phyloP scores from a whole-genome alignment of 2,329 filamentous ascomycete genomes.

The Hortaea werneckii region DNA sequence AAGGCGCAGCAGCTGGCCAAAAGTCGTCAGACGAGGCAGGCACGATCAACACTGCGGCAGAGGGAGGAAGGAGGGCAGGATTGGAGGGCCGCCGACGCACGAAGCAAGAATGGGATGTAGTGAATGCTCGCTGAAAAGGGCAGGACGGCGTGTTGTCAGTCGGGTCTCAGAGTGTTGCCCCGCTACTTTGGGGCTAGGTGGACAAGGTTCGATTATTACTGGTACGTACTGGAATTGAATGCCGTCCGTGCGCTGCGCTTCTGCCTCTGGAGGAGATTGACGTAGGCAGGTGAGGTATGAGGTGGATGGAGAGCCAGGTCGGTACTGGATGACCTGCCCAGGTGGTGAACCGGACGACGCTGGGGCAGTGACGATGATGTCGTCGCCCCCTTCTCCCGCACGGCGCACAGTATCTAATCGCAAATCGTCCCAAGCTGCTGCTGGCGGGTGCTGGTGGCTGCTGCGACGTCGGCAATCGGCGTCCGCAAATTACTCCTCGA shows the following conservation, averaged over 20 bases:
- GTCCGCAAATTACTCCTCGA: background rate
- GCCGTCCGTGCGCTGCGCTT: background rate
- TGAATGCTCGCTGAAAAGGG: background rate
- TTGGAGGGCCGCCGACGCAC: background rate
- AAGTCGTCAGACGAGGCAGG: background rate
- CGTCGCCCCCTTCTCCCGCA: too few relatives aligned
- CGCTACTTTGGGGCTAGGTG: background rate
- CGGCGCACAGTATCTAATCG: too few relatives aligned
- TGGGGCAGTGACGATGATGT: too few relatives aligned
- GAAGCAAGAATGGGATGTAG: background rate
- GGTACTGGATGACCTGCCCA: too few relatives aligned
- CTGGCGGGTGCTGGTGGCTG: too few relatives aligned
- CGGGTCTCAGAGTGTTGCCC: background rate
- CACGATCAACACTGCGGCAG: background rate
- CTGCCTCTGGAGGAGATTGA: background rate
- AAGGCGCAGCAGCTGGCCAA: conserved; percentile 1
- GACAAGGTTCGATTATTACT: background rate
- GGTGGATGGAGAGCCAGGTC: too few relatives aligned
- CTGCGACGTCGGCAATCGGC: too few relatives aligned
- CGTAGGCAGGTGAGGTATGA: too few relatives aligned
- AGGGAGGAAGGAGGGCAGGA: background rate
- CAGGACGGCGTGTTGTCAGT: conserved; percentile 1
- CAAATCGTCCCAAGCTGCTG: too few relatives aligned
- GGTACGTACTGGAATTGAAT: background rate
- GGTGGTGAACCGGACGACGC: too few relatives aligned